Percentiles rank a stretch among this genome's conserved stretches.
These are phyloP conservation scores for Xanthoconium purpureum DNA, from an alignment of 768 basidiomycete genomes.

Conservation along the genomic window DNA sequence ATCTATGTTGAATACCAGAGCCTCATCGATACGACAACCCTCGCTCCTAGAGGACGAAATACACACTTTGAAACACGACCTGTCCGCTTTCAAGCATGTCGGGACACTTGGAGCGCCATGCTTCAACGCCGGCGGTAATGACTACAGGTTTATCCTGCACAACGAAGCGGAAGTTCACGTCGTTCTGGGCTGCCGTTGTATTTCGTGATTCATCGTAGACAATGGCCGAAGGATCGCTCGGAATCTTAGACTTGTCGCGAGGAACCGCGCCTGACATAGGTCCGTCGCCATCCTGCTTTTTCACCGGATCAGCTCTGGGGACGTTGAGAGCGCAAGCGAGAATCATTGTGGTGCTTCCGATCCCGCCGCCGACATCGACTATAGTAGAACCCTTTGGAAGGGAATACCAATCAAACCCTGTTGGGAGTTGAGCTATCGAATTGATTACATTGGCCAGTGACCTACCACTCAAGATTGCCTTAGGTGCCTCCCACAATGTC, in stretches of 20 bases:
- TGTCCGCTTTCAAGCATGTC: constrained; percentile 53
- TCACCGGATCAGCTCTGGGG: neutral
- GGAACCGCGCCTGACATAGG: neutral
- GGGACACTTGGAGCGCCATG: constrained; percentile 59
- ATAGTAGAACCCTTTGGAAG: constrained; percentile 50
- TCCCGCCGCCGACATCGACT: constrained; percentile 70
- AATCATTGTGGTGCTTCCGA: constrained; percentile 50
- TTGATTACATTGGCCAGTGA: neutral
- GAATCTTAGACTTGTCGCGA: neutral
- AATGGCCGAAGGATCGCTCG: neutral
- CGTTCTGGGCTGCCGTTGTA: constrained; percentile 5
- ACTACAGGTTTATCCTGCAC: constrained; percentile 61
- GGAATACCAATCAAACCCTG: constrained; percentile 59
- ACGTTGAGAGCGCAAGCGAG: constrained; percentile 38
- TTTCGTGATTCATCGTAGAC: constrained; percentile 8
- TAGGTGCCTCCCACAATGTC: constrained; percentile 65
- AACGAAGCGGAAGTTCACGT: constrained; percentile 44
- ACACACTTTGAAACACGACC: constrained; percentile 49
- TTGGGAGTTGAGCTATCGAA: neutral
- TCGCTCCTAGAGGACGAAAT: neutral
- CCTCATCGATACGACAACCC: neutral
- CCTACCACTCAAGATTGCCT: constrained; percentile 54
- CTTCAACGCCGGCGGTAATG: constrained; percentile 50
- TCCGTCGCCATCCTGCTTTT: constrained; percentile 5
- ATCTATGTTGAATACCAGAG: constrained; percentile 31